phyloP scores from a whole-genome alignment of 352 stramenopile species.

The Phytophthora macrochlamydospora region DNA sequence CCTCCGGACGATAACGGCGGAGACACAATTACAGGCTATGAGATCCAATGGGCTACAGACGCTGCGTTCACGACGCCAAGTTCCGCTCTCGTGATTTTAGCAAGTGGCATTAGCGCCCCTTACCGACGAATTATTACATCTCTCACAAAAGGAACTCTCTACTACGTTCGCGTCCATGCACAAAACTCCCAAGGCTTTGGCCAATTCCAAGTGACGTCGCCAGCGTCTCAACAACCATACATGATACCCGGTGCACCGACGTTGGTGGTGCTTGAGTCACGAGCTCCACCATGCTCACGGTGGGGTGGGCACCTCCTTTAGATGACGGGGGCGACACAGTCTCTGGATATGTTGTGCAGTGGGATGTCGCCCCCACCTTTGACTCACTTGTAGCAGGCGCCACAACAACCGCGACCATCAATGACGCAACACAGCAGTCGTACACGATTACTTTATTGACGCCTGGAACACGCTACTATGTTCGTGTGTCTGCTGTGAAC shows the following conservation, averaged over 20 bases:
- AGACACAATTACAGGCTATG: slow-evolving; percentile 89
- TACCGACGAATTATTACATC: slow-evolving; percentile 62
- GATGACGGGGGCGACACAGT: slow-evolving; percentile 92
- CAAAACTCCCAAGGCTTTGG: slow-evolving; percentile 79
- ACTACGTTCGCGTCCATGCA: slow-evolving; percentile 72
- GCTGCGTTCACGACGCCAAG: slow-evolving; percentile 65
- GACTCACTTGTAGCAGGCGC: slow-evolving; percentile 71
- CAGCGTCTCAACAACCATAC: slow-evolving; percentile 91
- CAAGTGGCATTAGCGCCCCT: slow-evolving; percentile 62
- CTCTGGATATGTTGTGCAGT: slow-evolving; percentile 92
- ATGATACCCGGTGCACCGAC: slow-evolving; percentile 88
- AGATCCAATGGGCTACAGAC: slow-evolving; percentile 91
- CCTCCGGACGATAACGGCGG: slow-evolving; percentile 85
- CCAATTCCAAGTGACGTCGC: slow-evolving; percentile 86
- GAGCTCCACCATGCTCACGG: slow-evolving; percentile 91
- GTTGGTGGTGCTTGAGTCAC: slow-evolving; percentile 77
- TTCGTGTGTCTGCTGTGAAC: slow-evolving; percentile 89
- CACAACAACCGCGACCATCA: slow-evolving; percentile 61
- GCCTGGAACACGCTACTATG: slow-evolving; percentile 85
- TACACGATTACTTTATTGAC: slow-evolving; percentile 88
- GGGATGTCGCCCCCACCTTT: slow-evolving; percentile 91
- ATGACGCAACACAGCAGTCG: slow-evolving; percentile 59
- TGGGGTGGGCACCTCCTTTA: slow-evolving; percentile 81
- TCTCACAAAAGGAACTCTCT: slow-evolving; percentile 68
- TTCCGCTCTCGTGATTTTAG: slow-evolving; percentile 44